Evolutionary conservation across 768 basidiomycete genomes (phyloP), one percentile per base, ranked within the genome.

Genomic region (Agrocybe praecox): DNA sequence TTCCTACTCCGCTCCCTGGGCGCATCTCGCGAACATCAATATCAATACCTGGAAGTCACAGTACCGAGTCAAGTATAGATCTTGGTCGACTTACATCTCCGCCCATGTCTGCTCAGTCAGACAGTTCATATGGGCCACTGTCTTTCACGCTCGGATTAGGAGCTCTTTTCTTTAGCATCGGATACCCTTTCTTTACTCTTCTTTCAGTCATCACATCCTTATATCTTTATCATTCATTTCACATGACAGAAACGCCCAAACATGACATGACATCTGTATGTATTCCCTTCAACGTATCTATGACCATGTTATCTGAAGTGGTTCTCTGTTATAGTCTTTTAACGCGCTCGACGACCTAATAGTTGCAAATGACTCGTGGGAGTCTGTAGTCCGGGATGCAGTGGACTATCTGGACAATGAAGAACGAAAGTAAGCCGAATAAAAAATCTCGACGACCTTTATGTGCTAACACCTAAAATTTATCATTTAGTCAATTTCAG

Each of bases 351-450:
- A 87, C 54, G 84, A 89, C 47, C 76, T 94, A 54, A 81, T 90
- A 61, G 69, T 75, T 48, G 83, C 90, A 44, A 88, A 88, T 53
- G 78, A 83, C 48, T 71, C 82, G 22, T 94, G 91, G 92, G 89
- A 92, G 58, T 81, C 86, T 8, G 79, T 85, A 46, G 80, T 94
- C 17, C 85, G 86, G 62, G 87, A 91, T 62, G 84, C 88, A 8
- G 76, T 92, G 57, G 72, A 72, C 32, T 72, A 81, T 36, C 72
- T 93, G 45, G 89, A 93, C 61, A 82, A 75, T 24, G 90, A 92
- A 61, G 90, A 92, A 65, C 80, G 73, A 66, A 85, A 76, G 90
- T 90, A 62, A 53, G 70, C 26, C 26, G 26, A 29, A 29, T 29
- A 29, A 29, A 63, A 17, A 14, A 34, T 15, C 42, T 14, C 12